Evolutionary conservation across 73 alveolate species (phyloP), one percentile per base, ranked within the genome.

Genomic region (Paramecium biaurelia): DNA sequence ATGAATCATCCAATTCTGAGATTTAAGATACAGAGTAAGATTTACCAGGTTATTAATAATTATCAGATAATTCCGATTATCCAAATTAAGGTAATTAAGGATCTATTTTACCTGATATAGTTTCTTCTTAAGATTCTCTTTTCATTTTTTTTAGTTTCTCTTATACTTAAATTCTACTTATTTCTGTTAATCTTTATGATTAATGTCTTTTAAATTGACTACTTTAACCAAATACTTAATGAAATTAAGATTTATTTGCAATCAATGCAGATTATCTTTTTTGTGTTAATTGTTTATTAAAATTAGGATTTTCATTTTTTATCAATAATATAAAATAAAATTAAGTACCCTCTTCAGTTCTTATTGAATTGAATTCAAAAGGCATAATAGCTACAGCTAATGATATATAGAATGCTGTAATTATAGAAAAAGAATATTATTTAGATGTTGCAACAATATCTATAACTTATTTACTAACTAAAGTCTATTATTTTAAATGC

Each of bases 251-350:
- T 12, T 63, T 63, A 30, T 63, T 63, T 5, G 41, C 41, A 63
- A 32, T 12, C 26, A 63, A 63, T 4, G 84, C 84, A 12, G 84
- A 63, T 63, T 63, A 26, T 30, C 84, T 63, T 63, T 63, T 63
- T 63, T 26, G 6, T 24, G 84, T 26, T 3, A 63, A 26, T 32
- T 63, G 3, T 30, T 63, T 63, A 63, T 63, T 63, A 37, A 72
- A 72, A 72, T 72, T 72, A 1, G 86, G 86, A 72, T 72, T 72
- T 38, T 72, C 58, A 72, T 72, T 72, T 11, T 72, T 72, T 3
- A 72, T 72, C 14, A 72, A 10, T 18, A 72, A 72, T n/a, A 72
- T 72, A 72, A 72, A 72, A 34, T 38, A 35, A 37, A 72, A 35
- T 12, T 35, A 15, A 15, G 56, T 38, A 5, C 35, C 58, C 1